Base-by-base conservation (phyloP, 257 asterid genomes). In the Buddleja alternifolia region DNA sequence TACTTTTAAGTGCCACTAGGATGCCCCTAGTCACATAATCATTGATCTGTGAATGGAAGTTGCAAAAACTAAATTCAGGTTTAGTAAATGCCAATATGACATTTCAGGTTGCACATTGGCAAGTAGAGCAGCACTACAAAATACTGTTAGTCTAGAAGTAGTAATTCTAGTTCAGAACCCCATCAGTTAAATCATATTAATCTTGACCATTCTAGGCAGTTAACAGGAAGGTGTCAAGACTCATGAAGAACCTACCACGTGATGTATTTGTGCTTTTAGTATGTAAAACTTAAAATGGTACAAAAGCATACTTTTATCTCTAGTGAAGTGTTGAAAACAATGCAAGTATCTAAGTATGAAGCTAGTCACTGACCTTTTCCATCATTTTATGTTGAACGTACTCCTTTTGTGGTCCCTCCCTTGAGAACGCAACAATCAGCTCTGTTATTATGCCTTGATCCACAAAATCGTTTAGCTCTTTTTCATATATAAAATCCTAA, bases 381-480 rank as follows among this genome's bases (percentile, higher is more conserved):
- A 53, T 75, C 88, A 89, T 86, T 74, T 86, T 89, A 76, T 89
- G 92, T 71, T 89, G 94, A 55, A 89, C 96, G 60, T 89, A 89
- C 50, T 89, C 94, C 80, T 89, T 89, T 46, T 81, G 83, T 21
- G 83, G 73, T 15, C 94, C 96, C 79, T 89, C 94, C 70, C 96
- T 84, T 67, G 96, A 89, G 79, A 84, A 86, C 23, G 96, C 92
- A 55, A 86, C 83, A 62, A 86, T 68, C 72, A 89, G 80, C 85
- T 89, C 94, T 10, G 94, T 86, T 69, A 84, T 69, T 53, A 70
- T 86, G 36, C 87, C 90, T 77, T 81, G 77, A 32, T 77, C 81
- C 71, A 66, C 85, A 75, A 79, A 89, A 67, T 73, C 52, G 53
- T 76, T 72, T 19, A 89, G 86, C 83, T 89, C 96, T 14, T 80